Evolutionary conservation across 345 rosid genomes (phyloP).

Genomic region (Corchorus capsularis): DNA sequence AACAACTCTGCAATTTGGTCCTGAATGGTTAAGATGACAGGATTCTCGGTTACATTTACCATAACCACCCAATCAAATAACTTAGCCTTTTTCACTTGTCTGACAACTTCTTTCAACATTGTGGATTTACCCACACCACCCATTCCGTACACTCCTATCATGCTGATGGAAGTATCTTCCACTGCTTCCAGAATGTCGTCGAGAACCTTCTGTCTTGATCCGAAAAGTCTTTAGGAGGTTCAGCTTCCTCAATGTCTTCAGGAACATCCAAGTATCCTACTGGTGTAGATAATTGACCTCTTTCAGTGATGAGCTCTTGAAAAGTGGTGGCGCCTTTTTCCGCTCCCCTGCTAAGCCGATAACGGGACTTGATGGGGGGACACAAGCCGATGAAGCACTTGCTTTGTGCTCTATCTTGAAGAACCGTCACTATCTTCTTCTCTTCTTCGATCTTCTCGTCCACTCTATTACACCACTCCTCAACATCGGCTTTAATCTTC

Average conservation of each 20-base stretch:
- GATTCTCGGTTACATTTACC: not conserved
- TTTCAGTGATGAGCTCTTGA: not conserved
- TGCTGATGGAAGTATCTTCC: not conserved
- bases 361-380: not conserved
- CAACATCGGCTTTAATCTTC: slow-evolving; percentile 72
- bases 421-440: slow-evolving; percentile 59
- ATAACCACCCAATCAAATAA: slow-evolving; percentile 17
- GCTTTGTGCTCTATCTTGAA: slow-evolving; percentile 42
- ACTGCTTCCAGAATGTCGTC: slow-evolving; percentile 2
- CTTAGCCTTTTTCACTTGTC: not conserved
- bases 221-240: not conserved
- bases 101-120: slow-evolving; percentile 6
- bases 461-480: slow-evolving; percentile 73
- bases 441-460: slow-evolving; percentile 94
- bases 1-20: slow-evolving; percentile 19
- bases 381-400: slow-evolving; percentile 42
- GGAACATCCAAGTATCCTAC: not conserved
- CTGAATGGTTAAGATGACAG: slow-evolving; percentile 18
- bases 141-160: slow-evolving; percentile 30
- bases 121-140: slow-evolving; percentile 32
- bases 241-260: not conserved
- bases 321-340: not conserved
- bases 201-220: slow-evolving; percentile 7
- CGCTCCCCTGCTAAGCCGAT: not conserved
- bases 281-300: not conserved